Evolutionary conservation across 106 monocot genomes (phyloP), one percentile per base, ranked within the genome.

Genomic region (Acorus gramineus): DNA sequence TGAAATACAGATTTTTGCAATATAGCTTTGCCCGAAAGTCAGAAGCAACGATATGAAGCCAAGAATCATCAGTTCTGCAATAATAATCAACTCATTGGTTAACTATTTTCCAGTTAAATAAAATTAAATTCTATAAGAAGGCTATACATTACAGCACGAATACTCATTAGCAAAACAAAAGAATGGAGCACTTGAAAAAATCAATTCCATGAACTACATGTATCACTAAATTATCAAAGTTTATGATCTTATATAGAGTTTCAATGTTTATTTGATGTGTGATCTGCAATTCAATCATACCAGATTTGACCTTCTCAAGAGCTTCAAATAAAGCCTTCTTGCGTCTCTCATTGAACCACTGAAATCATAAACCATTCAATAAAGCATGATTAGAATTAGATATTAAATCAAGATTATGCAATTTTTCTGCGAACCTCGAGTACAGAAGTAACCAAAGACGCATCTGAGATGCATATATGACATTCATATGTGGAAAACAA

Each of bases 11-110:
- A 95, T 87, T 72, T 74, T 82, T 46, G 71, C 57, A 44, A 90
- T 78, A 71, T 90, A 85, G 50, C 58, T 81, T 77, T 90, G 84
- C 8, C 84, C 84, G 62, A 95, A 85, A 28, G 85, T 90, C 78
- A 90, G 69, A 65, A 95, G 72, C 56, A 95, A 74, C 12, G 95
- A 95, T 63, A 95, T 95, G 78, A 95, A 95, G 8, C 95, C 95
- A 61, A 95, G 82, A 68, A 90, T 64, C 95, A 95, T 95, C 69
- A 95, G 71, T 68, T 95, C 95, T 85, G 95, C 73, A 79, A 63
- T 14, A 52, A 44, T 28, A 28, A 28, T 28, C 28, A 28, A 28
- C 28, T 28, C 28, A 28, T 28, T 28, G 28, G 28, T 28, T 28
- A 28, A 28, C 28, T 28, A 28, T 28, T 28, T 28, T 28, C 28